Conservation (phyloP, 2,329 filamentous ascomycete species). For the Neurospora crassa region DNA sequence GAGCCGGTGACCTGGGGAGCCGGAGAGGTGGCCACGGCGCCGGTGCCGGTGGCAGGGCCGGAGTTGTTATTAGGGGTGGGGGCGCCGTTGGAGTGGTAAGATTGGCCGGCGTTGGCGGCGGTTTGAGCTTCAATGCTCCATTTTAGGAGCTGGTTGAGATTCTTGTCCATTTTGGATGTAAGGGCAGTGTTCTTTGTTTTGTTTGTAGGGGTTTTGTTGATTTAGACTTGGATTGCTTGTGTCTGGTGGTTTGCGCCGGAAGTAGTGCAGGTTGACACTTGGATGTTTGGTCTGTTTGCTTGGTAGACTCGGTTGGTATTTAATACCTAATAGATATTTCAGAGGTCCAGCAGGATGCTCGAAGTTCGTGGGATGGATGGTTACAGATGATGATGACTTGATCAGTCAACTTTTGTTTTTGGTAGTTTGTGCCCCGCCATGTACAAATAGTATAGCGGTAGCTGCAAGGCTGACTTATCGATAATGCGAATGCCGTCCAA, state of each 20-base stretch:
- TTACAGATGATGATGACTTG: background rate
- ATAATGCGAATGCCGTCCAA: background rate
- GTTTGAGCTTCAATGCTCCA: constrained; percentile 26
- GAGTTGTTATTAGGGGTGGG: background rate
- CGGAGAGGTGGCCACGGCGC: constrained; percentile 15
- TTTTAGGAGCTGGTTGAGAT: constrained; percentile 27
- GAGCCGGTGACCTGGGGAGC: constrained; percentile 24
- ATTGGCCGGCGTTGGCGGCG: background rate
- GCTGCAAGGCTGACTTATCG: background rate
- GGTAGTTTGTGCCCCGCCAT: constrained; percentile 1
- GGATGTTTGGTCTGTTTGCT: background rate
- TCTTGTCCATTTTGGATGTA: constrained; percentile 21
- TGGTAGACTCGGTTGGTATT: background rate
- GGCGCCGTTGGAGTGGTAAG: constrained; percentile 6
- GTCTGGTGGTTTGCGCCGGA: constrained; percentile 1
- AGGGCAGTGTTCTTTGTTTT: background rate
- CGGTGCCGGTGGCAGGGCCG: background rate
- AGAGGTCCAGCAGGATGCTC: background rate
- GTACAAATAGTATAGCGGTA: background rate
- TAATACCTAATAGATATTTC: background rate
- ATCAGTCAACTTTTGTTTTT: background rate
- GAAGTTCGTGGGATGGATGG: background rate
- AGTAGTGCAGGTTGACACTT: background rate
- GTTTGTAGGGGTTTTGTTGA: constrained; percentile 1
- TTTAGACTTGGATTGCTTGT: background rate